Base-by-base conservation (phyloP, 2,329 filamentous ascomycete genomes). In the Neurospora crassa region DNA sequence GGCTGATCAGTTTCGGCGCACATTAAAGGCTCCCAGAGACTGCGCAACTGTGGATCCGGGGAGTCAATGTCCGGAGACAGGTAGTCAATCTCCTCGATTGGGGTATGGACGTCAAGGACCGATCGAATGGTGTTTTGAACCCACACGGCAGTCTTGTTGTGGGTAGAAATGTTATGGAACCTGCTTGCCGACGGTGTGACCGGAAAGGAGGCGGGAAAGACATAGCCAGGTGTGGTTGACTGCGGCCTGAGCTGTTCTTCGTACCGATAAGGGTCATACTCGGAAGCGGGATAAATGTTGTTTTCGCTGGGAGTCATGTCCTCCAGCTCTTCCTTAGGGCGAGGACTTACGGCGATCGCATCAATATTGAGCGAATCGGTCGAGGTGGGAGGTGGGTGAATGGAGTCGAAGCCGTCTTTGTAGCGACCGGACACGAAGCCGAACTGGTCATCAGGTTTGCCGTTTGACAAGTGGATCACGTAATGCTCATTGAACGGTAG, bases 121-220 rank as follows among this genome's bases (percentile, higher is more conserved):
- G 83, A 83, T 3, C 89, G 83, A 18, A 90, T 78, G 0, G 84
- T 83, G 75, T 90, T 89, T 73, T 91, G 89, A 6, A 88, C 79
- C 0, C 81, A 80, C 3, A 89, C 82, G 0, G 86, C 84, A 3
- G 85, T 87, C 71, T 84, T 81, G 34, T 80, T 80, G 20, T 78
- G 76, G 3, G 77, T 77, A 2, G 82, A 79, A 69, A 89, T 82
- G 7, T 84, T 82, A 72, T 83, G 81, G 67, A 88, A 83, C 14
- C 47, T 29, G 47, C 6, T 16, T 59, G 47, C 47, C 34, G 20
- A 18, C 6, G 47, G 47, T 59, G 24, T 34, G 4, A 18, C 34
- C 14, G 47, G 24, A 7, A 59, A 59, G 16, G 47, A 59, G 10
- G 67, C 41, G 68, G 40, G 24, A 16, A 47, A 45, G 40, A n/a